phyloP scores from a whole-genome alignment of 352 stramenopile species.

The Globisporangium radiosum region DNA sequence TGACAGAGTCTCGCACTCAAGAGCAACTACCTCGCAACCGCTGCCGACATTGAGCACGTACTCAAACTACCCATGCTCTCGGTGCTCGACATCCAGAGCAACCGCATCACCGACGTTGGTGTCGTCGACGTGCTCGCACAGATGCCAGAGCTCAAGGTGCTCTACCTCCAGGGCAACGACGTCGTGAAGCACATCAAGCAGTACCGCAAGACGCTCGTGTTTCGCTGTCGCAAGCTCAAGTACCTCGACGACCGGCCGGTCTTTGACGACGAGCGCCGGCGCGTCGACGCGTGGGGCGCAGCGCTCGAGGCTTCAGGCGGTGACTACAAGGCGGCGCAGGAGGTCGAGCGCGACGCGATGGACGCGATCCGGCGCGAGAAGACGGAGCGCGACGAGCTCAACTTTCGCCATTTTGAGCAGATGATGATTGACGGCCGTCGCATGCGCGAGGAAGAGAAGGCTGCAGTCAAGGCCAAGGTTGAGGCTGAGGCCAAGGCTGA shows the following conservation, averaged over 20 bases:
- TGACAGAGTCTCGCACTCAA: slow-evolving; percentile 64
- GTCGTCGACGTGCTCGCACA: slow-evolving; percentile 61
- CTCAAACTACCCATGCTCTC: slow-evolving; percentile 57
- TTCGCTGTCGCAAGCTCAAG: slow-evolving; percentile 67
- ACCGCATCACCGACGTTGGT: slow-evolving; percentile 58
- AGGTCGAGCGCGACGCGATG: slow-evolving; percentile 84
- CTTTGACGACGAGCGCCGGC: slow-evolving; percentile 79
- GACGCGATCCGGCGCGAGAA: slow-evolving; percentile 80
- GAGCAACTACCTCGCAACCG: slow-evolving; percentile 59
- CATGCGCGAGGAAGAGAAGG: slow-evolving; percentile 40
- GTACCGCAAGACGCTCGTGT: slow-evolving; percentile 79
- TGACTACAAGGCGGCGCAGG: slow-evolving; percentile 77
- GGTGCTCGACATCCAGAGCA: slow-evolving; percentile 79
- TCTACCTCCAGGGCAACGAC: slow-evolving; percentile 81
- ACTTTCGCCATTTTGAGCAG: slow-evolving; percentile 84
- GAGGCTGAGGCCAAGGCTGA: slow-evolving; percentile 11
- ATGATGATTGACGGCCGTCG: slow-evolving; percentile 74
- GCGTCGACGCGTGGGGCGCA: slow-evolving; percentile 75
- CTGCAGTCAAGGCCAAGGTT: slow-evolving; percentile 5
- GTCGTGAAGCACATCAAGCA: slow-evolving; percentile 86
- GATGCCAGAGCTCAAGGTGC: slow-evolving; percentile 76
- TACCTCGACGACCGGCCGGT: slow-evolving; percentile 82
- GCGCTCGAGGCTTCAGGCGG: slow-evolving; percentile 52
- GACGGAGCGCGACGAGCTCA: slow-evolving; percentile 76
- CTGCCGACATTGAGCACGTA: slow-evolving; percentile 56